Percentiles rank a stretch among this genome's conserved stretches.
Conservation (phyloP, 2,329 filamentous ascomycete genomes). For the Phaeosphaeria sp. region DNA sequence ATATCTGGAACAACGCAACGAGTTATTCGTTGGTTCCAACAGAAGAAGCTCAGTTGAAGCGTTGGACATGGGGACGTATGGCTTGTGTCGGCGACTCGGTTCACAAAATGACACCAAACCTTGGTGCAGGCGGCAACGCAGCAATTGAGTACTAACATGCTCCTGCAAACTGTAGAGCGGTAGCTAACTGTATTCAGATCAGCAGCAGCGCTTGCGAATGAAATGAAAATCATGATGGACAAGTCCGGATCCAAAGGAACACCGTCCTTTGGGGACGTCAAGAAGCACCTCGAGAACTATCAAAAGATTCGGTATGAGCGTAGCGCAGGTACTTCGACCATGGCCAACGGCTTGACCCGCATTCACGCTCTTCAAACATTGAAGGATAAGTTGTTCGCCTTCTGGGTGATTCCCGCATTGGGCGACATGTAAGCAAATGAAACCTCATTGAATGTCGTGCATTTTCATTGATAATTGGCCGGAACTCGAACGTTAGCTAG, state of each 20-base stretch:
- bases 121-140: conserved; percentile 25
- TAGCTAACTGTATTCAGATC: conserved; percentile 1
- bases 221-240: conserved; percentile 15
- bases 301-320: conserved; percentile 15
- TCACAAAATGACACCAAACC: conserved; percentile 47
- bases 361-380: conserved; percentile 15
- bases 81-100: conserved; percentile 51
- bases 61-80: conserved; percentile 50
- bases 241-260: conserved; percentile 10
- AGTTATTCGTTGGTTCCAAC: conserved; percentile 31
- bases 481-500: neutral
- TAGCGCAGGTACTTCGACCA: conserved; percentile 3
- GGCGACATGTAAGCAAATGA: conserved; percentile 17
- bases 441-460: neutral
- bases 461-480: neutral
- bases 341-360: conserved; percentile 12
- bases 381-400: conserved; percentile 16
- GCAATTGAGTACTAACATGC: conserved; percentile 14
- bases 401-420: conserved; percentile 11
- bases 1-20: conserved; percentile 39
- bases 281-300: conserved; percentile 11
- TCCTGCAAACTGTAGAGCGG: too few relatives aligned
- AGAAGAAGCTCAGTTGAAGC: conserved; percentile 47
- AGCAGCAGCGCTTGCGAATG: conserved; percentile 21
- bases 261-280: conserved; percentile 12